Conservation (phyloP, 2,329 filamentous ascomycete genomes). For the Amesomyces nigricolor region DNA sequence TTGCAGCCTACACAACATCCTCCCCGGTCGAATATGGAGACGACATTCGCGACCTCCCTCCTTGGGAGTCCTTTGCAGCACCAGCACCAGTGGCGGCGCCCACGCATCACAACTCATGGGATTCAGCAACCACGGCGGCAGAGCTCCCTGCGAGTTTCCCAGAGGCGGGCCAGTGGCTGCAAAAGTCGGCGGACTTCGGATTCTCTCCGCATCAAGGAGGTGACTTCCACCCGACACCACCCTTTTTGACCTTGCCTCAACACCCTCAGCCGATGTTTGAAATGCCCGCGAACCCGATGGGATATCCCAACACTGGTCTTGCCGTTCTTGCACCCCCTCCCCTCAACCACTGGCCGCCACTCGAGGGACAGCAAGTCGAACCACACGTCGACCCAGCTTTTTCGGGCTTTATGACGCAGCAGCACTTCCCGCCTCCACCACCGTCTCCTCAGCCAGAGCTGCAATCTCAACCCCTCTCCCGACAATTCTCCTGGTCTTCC, state of each 20-base stretch:
- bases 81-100: neutral
- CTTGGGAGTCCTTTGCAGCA: neutral
- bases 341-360: too few species aligned
- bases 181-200: neutral
- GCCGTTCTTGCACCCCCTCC: too few species aligned
- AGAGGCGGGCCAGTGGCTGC: neutral
- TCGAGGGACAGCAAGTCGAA: too few species aligned
- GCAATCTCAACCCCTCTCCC: too few species aligned
- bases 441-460: too few species aligned
- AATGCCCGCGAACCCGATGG: neutral
- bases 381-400: too few species aligned
- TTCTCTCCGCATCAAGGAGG: neutral
- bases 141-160: neutral
- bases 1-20: neutral
- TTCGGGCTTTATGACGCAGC: too few species aligned
- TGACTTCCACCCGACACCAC: neutral
- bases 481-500: too few species aligned
- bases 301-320: too few species aligned
- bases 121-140: neutral
- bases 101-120: neutral
- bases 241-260: neutral
- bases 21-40: constrained; percentile 1
- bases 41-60: neutral
- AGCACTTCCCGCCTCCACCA: too few species aligned
- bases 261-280: neutral